Base-by-base conservation (phyloP, 371 early-diverging fungal species). In the Mucor mucedo region DNA sequence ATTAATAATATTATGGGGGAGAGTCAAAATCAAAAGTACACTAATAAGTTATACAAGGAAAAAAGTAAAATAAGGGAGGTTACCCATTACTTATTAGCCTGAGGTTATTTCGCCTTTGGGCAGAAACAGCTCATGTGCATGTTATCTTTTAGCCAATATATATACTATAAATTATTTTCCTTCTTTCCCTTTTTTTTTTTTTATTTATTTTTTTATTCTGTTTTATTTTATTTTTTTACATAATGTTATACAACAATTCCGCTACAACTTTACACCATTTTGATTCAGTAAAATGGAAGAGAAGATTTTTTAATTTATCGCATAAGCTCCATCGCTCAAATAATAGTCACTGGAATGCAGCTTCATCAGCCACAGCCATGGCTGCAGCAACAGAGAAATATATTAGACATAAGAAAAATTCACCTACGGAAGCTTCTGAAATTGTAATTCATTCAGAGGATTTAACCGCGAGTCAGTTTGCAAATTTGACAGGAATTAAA, bases 31-130 rank as follows among this genome's bases (percentile, higher is more conserved):
- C 33, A 33, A 53, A 53, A 35, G 53, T 21, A 21, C 38, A 53
- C 50, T 50, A 50, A 50, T 10, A 30, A 53, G 38, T 53, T 53
- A 47, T 47, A 47, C 47, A 47, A 47, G 47, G 35, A 35, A 35
- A 45, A 45, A 47, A 21, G 21, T 4, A 21, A 21, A 47, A 47
- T 21, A 30, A 32, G 53, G 53, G 53, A 53, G 53, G 29, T 50
- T 50, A 13, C 52, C 32, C 52, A 32, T 53, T 35, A 58, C 21
- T 47, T 50, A 50, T 60, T 39, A 35, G 48, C 50, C 30, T 70
- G 66, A 70, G 66, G 70, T 50, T 30, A 70, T 70, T 70, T 70
- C 56, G 66, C 70, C 70, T 62, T 48, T 70, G 70, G 70, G 55
- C 52, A 59, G 47, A 63, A 68, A 68, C 63, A 58, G 28, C 68